phyloP scores from a whole-genome alignment of 2,329 filamentous ascomycete species.

The Epichloe baconii region DNA sequence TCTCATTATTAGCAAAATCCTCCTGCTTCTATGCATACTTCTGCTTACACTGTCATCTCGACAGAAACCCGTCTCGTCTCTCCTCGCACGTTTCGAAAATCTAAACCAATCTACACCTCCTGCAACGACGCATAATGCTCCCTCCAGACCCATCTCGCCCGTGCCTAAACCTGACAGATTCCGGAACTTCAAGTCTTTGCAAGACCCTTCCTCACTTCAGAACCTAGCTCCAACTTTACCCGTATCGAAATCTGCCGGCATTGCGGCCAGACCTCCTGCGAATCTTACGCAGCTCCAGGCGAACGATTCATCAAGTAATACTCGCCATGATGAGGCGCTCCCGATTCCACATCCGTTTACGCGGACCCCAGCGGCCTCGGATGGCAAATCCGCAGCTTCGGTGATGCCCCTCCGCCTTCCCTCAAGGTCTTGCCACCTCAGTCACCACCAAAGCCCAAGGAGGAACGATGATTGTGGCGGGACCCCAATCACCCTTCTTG shows the following conservation, averaged over 20 bases:
- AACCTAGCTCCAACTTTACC: neutral
- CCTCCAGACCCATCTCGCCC: constrained; percentile 24
- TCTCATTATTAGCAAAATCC: neutral
- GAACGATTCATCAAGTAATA: constrained; percentile 8
- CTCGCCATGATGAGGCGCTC: constrained; percentile 12
- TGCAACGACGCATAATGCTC: constrained; percentile 11
- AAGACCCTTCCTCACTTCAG: constrained; percentile 16
- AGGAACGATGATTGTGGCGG: constrained; percentile 19
- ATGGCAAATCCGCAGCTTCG: constrained; percentile 12
- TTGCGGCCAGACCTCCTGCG: constrained; percentile 12
- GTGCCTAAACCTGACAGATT: constrained; percentile 30
- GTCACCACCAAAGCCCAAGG: constrained; percentile 44
- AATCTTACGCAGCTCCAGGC: constrained; percentile 13
- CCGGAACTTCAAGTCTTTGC: constrained; percentile 26
- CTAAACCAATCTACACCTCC: constrained; percentile 27
- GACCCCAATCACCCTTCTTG: constrained; percentile 33
- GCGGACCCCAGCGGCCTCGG: constrained; percentile 10
- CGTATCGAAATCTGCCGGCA: neutral
- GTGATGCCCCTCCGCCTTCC: constrained; percentile 44
- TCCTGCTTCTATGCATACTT: no score
- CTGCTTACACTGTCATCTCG: neutral
- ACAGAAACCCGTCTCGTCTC: constrained; percentile 69
- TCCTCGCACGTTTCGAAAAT: constrained; percentile 71
- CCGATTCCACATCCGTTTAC: constrained; percentile 13
- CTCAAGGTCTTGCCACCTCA: constrained; percentile 58